Evolutionary conservation across 2,329 filamentous ascomycete species (phyloP), one percentile per base, ranked within the genome.

Genomic region (Pseudopyricularia javanii): DNA sequence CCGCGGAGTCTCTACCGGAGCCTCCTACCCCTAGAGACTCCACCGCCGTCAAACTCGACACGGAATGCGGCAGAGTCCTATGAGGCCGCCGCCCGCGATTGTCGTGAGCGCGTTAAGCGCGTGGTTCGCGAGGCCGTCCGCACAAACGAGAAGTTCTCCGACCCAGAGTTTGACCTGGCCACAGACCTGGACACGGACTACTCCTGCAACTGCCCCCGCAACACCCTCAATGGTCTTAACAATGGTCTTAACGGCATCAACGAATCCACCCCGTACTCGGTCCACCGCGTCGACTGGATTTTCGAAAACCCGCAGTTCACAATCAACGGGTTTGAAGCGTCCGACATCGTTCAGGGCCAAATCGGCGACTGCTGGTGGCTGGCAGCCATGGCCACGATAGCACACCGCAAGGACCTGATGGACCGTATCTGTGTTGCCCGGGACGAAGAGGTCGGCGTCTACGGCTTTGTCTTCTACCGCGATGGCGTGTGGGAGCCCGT

Each of bases 281-380:
- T 72, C 11, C 70, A 74, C 56, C 67, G 71, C 6, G 57, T 74
- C 12, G 67, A 70, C 52, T 68, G 73, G 59, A 84, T 78, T 60
- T 79, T 85, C 54, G 80, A 80, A 4, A 75, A 73, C 4, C 70
- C 84, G 28, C 79, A 80, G 57, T 83, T 85, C 60, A 80, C 82
- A 22, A 79, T 85, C 53, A 74, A 80, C 48, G 79, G 79, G 3
- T 73, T 63, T 55, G 66, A 68, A 11, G 63, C 65, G 43, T 67
- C 69, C 1, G 70, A 73, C 35, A 68, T 73, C 55, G 69, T 68
- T 57, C 70, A 73, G 53, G 70, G 70, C 20, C 56, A 56, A 9
- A 76, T 77, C 56, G 85, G 85, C 1, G 82, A 88, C 62, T 88
- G 85, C 65, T 88, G 85, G 83, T 80, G 86, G 63, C 73, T 88